Evolutionary conservation across 345 rosid species (phyloP).

Genomic region (Camelina neglecta): DNA sequence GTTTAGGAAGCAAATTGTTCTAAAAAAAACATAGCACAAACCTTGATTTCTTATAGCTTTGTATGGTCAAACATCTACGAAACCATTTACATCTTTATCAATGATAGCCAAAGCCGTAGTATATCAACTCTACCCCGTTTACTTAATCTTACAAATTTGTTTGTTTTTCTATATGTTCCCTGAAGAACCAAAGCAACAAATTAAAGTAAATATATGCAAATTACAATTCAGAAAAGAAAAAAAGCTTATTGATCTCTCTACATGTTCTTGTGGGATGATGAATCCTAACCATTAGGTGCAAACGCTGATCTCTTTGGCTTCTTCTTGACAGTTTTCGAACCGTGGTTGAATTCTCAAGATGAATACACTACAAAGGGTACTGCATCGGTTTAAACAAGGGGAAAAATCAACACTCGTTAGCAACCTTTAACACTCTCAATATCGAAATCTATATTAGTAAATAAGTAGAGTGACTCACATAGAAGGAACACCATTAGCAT

Average conservation of each 20-base stretch:
- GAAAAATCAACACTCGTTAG: background rate
- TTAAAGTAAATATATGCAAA: background rate
- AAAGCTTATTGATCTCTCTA: slow-evolving; percentile 12
- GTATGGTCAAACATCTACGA: background rate
- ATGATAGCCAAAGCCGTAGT: background rate
- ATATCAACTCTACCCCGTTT: background rate
- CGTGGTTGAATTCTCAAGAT: slow-evolving; percentile 47
- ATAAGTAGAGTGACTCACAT: slow-evolving; percentile 52
- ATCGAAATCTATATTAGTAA: background rate
- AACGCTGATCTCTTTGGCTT: slow-evolving; percentile 21
- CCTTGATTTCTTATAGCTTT: background rate
- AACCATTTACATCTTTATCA: slow-evolving; percentile 24
- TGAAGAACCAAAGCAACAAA: slow-evolving; percentile 22
- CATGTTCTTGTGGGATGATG: slow-evolving; percentile 28
- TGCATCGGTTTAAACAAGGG: slow-evolving; percentile 41
- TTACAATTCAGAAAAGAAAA: background rate
- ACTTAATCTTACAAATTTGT: background rate
- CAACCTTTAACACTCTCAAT: slow-evolving; percentile 4
- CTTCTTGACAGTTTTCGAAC: slow-evolving; percentile 8
- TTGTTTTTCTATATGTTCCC: slow-evolving; percentile 12
- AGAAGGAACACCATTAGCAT: slow-evolving; percentile 75
- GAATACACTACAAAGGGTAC: slow-evolving; percentile 76
- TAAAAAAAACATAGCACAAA: background rate
- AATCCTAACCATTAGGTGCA: slow-evolving; percentile 10
- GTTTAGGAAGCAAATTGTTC: background rate